phyloP scores from a whole-genome alignment of 768 basidiomycete species.

The Auricularia cornea region DNA sequence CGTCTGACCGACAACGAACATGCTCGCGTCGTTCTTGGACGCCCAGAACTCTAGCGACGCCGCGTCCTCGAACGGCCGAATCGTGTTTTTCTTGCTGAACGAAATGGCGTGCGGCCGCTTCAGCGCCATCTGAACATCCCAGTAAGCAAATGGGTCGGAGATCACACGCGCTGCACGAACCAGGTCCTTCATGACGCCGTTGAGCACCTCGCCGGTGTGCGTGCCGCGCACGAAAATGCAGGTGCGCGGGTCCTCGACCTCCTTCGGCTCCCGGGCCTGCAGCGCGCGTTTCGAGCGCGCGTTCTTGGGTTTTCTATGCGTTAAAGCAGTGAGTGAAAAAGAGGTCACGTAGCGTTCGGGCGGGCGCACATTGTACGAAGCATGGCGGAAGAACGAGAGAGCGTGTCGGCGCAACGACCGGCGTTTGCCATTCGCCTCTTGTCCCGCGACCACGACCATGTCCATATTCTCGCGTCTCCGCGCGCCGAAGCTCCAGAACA shows the following conservation, averaged over 20 bases:
- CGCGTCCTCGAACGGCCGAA: slow-evolving; percentile 83
- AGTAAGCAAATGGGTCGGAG: background rate
- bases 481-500: slow-evolving; percentile 21
- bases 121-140: slow-evolving; percentile 65
- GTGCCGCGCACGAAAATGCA: slow-evolving; percentile 87
- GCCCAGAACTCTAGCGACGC: slow-evolving; percentile 89
- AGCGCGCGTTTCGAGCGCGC: slow-evolving; percentile 87
- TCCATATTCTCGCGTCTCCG: too few relatives aligned
- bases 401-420: too few relatives aligned
- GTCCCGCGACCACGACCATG: background rate
- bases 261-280: slow-evolving; percentile 80
- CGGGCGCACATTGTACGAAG: background rate
- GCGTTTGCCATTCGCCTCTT: too few relatives aligned
- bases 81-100: slow-evolving; percentile 87
- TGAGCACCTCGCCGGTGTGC: slow-evolving; percentile 73
- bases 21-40: slow-evolving; percentile 84
- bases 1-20: slow-evolving; percentile 85
- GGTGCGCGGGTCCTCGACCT: slow-evolving; percentile 80
- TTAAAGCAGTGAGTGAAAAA: background rate
- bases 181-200: slow-evolving; percentile 79
- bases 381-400: background rate
- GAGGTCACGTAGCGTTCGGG: background rate
- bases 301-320: slow-evolving; percentile 86
- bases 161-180: slow-evolving; percentile 37
- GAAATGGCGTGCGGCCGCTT: slow-evolving; percentile 87